Base-by-base conservation (phyloP, 2,329 filamentous ascomycete species). In the Colletotrichum tofieldiae region DNA sequence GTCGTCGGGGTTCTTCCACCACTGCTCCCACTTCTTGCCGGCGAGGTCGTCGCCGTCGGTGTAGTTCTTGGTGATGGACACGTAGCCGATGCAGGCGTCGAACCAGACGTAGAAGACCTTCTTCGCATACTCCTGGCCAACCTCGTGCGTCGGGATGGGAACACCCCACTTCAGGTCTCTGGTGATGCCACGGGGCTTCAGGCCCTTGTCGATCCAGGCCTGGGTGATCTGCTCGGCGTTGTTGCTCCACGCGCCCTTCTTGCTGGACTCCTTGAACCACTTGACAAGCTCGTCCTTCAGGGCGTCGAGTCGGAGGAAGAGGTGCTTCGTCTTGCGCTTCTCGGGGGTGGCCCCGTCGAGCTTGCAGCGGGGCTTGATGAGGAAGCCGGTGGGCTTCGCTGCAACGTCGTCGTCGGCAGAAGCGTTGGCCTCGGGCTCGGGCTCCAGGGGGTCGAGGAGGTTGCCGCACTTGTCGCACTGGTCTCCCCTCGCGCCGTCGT, bases 11-110 rank as follows among this genome's bases (percentile, higher is more conserved):
- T 97, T 93, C 79, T 93, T 92, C 95, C 95, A 98, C 95, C 95
- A 98, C 79, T 94, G 89, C 85, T 97, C 92, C 95, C 95, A 98
- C 74, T 97, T 88, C 55, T 91, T 88, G 52, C 85, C 83, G 4
- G 79, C 77, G 18, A 80, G 74, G 72, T 87, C 79, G 65, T 82
- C 81, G 18, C 82, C 80, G 66, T 90, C 86, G 6, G 95, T 98
- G 82, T 97, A 97, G 77, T 91, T 95, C 75, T 94, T 94, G 1
- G 95, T 98, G 76, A 98, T 98, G 1, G 94, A 97, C n/a, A 95
- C 92, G 81, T 98, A 98, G 26, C 95, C 73, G 52, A 74, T 74
- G 64, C 73, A 74, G 8, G 73, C 73, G 47, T 80, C 77, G 58
- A 79, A 78, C 75, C 75, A 77, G 72, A 98, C 95, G 79, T 98